A percentile compares a stretch with the other conserved stretches of the same genome.
Evolutionary conservation across 345 rosid genomes (phyloP).

Genomic region (Gossypium sturtianum): DNA sequence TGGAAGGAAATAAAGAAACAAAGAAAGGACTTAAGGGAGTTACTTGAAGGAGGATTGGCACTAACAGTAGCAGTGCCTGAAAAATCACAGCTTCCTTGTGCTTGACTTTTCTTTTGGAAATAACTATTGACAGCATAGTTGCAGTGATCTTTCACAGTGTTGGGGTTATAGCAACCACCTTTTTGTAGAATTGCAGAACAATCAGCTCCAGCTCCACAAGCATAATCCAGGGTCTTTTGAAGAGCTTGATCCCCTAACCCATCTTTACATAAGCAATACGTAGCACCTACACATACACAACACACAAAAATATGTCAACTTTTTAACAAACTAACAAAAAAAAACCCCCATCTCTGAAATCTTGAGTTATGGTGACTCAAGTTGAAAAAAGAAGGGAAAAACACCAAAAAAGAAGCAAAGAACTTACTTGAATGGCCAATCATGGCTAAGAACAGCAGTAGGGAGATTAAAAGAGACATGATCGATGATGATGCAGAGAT

Average conservation of each 20-base stretch:
- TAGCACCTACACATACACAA: slow-evolving; percentile 36
- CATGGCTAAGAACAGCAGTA: slow-evolving; percentile 48
- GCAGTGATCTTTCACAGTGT: slow-evolving; percentile 84
- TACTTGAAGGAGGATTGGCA: slow-evolving; percentile 42
- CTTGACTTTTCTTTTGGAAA: slow-evolving; percentile 62
- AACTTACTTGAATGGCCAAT: slow-evolving; percentile 65
- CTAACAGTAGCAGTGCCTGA: slow-evolving; percentile 49
- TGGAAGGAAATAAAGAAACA: background rate
- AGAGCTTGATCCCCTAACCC: slow-evolving; percentile 42
- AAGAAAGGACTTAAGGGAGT: background rate
- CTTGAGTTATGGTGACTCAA: background rate
- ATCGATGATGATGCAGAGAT: slow-evolving; percentile 22
- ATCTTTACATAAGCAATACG: slow-evolving; percentile 71
- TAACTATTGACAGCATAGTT: slow-evolving; percentile 82
- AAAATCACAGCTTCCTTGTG: slow-evolving; percentile 65
- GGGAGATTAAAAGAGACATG: slow-evolving; percentile 51
- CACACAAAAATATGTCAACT: background rate
- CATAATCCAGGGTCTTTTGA: slow-evolving; percentile 78
- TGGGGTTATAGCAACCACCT: slow-evolving; percentile 76
- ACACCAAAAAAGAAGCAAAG: background rate
- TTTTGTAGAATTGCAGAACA: slow-evolving; percentile 47
- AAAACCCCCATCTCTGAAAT: slow-evolving; percentile 5
- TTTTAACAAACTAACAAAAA: background rate
- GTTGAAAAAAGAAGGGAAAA: background rate
- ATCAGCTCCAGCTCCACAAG: slow-evolving; percentile 88